Percentiles rank a stretch among this genome's conserved stretches.
Conservation (phyloP, 2,329 filamentous ascomycete genomes). For the Paraphaeosphaeria sporulosa region DNA sequence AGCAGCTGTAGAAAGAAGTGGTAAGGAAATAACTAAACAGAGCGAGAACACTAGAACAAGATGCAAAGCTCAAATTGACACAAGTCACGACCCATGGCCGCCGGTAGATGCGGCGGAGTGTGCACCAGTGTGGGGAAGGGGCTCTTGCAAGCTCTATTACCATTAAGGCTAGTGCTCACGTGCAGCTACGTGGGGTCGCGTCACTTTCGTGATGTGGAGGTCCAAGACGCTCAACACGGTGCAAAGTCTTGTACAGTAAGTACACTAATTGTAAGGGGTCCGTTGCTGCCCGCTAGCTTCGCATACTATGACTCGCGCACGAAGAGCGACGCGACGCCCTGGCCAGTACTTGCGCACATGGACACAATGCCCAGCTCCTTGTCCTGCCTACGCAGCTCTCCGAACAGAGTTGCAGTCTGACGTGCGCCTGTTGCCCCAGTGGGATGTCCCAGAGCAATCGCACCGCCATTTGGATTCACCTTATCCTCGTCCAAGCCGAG, state of each 20-base stretch:
- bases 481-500: conserved; percentile 75
- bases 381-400: conserved; percentile 70
- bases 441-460: conserved; percentile 83
- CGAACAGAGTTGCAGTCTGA: conserved; percentile 83
- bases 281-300: too few species aligned
- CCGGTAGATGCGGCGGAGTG: conserved; percentile 32
- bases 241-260: neutral
- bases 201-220: conserved; percentile 5
- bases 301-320: conserved; percentile 33
- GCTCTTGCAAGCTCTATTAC: conserved; percentile 11
- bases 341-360: conserved; percentile 69
- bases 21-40: conserved; percentile 14
- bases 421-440: conserved; percentile 77
- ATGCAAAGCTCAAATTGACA: conserved; percentile 14
- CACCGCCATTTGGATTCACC: conserved; percentile 82
- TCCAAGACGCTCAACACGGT: neutral
- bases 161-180: conserved; percentile 8
- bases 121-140: conserved; percentile 35
- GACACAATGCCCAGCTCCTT: conserved; percentile 84
- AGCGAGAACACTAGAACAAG: conserved; percentile 18
- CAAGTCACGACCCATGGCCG: conserved; percentile 27
- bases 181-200: conserved; percentile 1
- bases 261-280: neutral
- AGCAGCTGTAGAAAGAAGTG: conserved; percentile 16
- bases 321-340: conserved; percentile 42